These are phyloP conservation scores for Mucor lusitanicus DNA, from an alignment of 371 early-diverging fungal species.

Conservation along the genomic window DNA sequence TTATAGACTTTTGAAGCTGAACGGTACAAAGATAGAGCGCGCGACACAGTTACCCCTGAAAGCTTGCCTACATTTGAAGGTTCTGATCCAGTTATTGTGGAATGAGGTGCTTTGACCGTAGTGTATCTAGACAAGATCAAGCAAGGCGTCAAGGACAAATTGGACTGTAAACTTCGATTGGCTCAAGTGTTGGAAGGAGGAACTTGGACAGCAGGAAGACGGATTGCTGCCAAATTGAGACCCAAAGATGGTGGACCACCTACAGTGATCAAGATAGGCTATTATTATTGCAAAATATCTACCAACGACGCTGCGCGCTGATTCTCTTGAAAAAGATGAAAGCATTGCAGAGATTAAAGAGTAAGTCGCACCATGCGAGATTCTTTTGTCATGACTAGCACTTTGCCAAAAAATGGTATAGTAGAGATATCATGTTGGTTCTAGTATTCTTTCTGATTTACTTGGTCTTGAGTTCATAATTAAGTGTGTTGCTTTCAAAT, in stretches of 20 bases:
- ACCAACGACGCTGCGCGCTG: too few species aligned
- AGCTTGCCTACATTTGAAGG: constrained; percentile 73
- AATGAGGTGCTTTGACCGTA: constrained; percentile 93
- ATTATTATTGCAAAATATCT: too few species aligned
- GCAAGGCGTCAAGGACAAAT: constrained; percentile 49
- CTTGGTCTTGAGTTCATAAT: too few species aligned
- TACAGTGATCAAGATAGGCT: constrained; percentile 74
- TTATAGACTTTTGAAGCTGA: constrained; percentile 41
- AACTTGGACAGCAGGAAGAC: constrained; percentile 88
- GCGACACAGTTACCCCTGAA: constrained; percentile 18
- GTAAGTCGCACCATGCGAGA: too few species aligned
- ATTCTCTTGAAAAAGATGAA: too few species aligned
- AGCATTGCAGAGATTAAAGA: too few species aligned
- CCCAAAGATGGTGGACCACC: constrained; percentile 85
- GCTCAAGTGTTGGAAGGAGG: constrained; percentile 92
- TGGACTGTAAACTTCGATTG: constrained; percentile 61
- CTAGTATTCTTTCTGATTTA: too few species aligned
- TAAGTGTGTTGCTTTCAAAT: too few species aligned
- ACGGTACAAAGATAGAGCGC: constrained; percentile 28
- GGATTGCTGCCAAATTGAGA: constrained; percentile 78
- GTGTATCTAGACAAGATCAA: constrained; percentile 79
- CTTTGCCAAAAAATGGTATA: too few species aligned
- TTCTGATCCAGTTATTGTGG: constrained; percentile 81
- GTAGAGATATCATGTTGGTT: too few species aligned
- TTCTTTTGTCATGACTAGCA: too few species aligned